Evolutionary conservation across 768 basidiomycete genomes (phyloP), one percentile per base, ranked within the genome.

Genomic region (Auriscalpium orientale): DNA sequence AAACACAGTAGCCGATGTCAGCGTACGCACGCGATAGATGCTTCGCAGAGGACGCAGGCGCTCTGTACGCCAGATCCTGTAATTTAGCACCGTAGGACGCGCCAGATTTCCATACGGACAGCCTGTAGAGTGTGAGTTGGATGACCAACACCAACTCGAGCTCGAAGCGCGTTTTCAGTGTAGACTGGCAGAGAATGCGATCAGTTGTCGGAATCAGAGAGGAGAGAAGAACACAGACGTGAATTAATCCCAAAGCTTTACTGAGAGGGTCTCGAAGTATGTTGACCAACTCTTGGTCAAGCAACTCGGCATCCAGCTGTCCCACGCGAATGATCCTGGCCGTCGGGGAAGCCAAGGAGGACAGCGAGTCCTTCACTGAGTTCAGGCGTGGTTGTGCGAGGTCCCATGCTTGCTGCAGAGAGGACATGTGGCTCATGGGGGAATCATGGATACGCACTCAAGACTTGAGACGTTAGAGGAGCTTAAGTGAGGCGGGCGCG

Each of bases 241-340:
- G 80, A 50, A 91, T 72, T 13, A 84, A 71, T 22, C 79, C 76
- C 20, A 95, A 70, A 1, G 93, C 84, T 57, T 80, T 87, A 59
- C 76, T 74, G 49, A 98, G 69, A n/a, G 93, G 94, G 53, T 89
- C 89, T 64, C 82, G 83, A 35, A 98, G 77, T 57, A 97, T 72
- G 33, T 84, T 79, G 35, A 88, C 82, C 16, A 98, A 80, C 59
- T 97, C 93, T 61, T 85, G 82, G 72, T 98, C 95, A 49, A 98
- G 79, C 21, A 95, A 77, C 63, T 92, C 87, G 3, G 95, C 84
- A 68, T 98, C 95, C 53, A 98, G 82, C 69, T 95, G 91, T 8
- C 89, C 88, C 49, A 98, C 92, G 46, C 94, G 88, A 22, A 83
- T 74, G 34, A 85, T 72, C n/a, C 85, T 46, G 2, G 60, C 37